These are phyloP conservation scores for Trichophyton simii DNA, from an alignment of 2,329 filamentous ascomycete genomes.

Conservation along the genomic window DNA sequence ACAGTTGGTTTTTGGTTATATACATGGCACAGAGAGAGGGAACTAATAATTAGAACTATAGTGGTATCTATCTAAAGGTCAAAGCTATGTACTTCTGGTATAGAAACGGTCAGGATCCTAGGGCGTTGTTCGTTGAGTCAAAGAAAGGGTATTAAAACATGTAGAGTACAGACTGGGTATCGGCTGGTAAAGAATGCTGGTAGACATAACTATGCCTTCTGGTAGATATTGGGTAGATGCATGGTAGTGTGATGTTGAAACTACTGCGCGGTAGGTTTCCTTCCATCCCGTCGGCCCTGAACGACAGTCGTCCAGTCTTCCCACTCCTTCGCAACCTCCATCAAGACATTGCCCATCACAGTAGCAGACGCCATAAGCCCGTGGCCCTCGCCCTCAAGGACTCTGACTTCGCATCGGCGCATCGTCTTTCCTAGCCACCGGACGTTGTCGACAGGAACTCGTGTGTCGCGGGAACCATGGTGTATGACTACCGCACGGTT, in stretches of 20 bases:
- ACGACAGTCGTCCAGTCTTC: constrained; percentile 63
- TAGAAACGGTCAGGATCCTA: neutral
- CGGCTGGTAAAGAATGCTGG: neutral
- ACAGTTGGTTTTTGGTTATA: too few relatives aligned
- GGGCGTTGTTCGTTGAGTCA: neutral
- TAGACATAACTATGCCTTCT: too few relatives aligned
- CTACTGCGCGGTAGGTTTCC: neutral
- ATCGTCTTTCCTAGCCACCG: constrained; percentile 90
- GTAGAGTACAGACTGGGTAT: neutral
- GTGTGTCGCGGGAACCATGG: constrained; percentile 77
- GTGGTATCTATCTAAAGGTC: neutral
- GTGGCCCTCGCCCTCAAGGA: constrained; percentile 84
- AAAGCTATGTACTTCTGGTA: neutral
- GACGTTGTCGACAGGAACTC: constrained; percentile 90
- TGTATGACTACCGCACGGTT: constrained; percentile 84
- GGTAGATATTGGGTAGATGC: too few relatives aligned
- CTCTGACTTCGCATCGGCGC: constrained; percentile 79
- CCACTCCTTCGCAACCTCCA: constrained; percentile 91
- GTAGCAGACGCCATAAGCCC: constrained; percentile 87
- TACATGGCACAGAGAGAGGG: neutral
- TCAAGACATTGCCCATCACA: constrained; percentile 89
- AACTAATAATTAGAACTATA: neutral
- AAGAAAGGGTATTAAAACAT: neutral
- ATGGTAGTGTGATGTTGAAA: neutral
- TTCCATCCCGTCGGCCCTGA: constrained; percentile 27